Percentiles rank a stretch among this genome's conserved stretches.
phyloP scores from a whole-genome alignment of 73 alveolate genomes.

The Paramecium primaurelia region DNA sequence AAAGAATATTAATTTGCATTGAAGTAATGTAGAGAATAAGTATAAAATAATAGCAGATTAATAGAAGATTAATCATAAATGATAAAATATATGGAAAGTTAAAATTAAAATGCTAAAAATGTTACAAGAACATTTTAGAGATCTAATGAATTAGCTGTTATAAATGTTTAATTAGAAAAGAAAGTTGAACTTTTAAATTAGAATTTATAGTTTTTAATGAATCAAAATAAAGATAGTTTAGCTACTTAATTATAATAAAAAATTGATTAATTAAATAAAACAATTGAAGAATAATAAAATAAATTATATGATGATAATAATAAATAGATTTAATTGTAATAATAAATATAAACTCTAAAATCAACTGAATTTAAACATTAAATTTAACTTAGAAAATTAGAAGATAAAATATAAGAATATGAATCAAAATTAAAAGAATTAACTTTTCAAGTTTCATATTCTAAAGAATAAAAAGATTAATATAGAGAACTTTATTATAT shows the following conservation, averaged over 20 bases:
- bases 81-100: constrained; percentile 25
- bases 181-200: background rate
- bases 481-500: background rate
- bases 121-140: background rate
- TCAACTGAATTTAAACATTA: constrained; percentile 15
- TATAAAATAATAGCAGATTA: background rate
- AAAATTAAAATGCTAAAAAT: background rate
- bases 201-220: background rate
- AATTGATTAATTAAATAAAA: background rate
- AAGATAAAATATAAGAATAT: background rate
- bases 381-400: background rate
- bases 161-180: constrained; percentile 1
- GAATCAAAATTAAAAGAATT: background rate
- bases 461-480: background rate
- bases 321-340: background rate
- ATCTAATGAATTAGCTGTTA: constrained; percentile 32
- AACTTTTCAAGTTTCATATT: background rate
- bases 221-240: constrained; percentile 5
- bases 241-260: background rate
- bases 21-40: background rate
- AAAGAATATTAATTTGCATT: background rate
- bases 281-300: background rate
- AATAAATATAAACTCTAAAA: background rate
- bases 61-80: background rate
- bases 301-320: background rate